These are phyloP conservation scores for Hanseniaspora sp. DNA, from an alignment of 1,139 yeast species.

Conservation along the genomic window DNA sequence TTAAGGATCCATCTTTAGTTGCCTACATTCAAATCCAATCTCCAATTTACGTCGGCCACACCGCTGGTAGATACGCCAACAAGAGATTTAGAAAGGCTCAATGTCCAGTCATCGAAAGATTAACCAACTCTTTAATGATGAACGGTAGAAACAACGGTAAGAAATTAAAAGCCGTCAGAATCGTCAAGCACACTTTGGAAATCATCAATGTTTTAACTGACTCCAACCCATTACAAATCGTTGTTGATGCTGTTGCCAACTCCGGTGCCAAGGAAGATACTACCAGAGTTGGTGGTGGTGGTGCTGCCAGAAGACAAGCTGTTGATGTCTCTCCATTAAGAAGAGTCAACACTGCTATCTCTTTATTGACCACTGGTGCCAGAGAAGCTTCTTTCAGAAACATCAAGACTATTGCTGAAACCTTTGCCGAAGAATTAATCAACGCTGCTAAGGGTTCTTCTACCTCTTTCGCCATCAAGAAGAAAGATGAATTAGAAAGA, in stretches of 20 bases:
- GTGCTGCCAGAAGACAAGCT: slow-evolving; percentile 99
- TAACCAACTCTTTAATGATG: slow-evolving; percentile 99
- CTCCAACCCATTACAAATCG: slow-evolving; percentile 98
- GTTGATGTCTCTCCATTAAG: slow-evolving; percentile 99
- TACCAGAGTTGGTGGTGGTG: slow-evolving; percentile 99
- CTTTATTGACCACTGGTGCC: slow-evolving; percentile 98
- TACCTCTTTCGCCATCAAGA: slow-evolving; percentile 99
- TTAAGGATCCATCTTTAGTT: slow-evolving; percentile 94
- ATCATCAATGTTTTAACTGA: slow-evolving; percentile 96
- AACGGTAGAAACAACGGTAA: slow-evolving; percentile 99
- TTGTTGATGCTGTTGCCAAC: slow-evolving; percentile 98
- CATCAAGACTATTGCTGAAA: slow-evolving; percentile 99
- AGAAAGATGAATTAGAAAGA: slow-evolving; percentile 99
- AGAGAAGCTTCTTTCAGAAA: slow-evolving; percentile 99
- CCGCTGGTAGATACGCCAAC: slow-evolving; percentile 99
- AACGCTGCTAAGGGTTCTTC: slow-evolving; percentile 99
- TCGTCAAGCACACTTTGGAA: slow-evolving; percentile 97
- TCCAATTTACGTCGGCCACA: slow-evolving; percentile 97
- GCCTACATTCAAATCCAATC: slow-evolving; percentile 97
- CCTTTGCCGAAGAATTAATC: slow-evolving; percentile 99
- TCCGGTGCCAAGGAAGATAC: slow-evolving; percentile 99
- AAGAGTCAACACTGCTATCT: slow-evolving; percentile 99
- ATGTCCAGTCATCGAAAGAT: slow-evolving; percentile 98
- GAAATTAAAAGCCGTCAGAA: slow-evolving; percentile 99
- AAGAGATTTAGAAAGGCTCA: slow-evolving; percentile 99